Evolutionary conservation across 139 green algal species (phyloP).

Genomic region (Chlamydomonas applanata): DNA sequence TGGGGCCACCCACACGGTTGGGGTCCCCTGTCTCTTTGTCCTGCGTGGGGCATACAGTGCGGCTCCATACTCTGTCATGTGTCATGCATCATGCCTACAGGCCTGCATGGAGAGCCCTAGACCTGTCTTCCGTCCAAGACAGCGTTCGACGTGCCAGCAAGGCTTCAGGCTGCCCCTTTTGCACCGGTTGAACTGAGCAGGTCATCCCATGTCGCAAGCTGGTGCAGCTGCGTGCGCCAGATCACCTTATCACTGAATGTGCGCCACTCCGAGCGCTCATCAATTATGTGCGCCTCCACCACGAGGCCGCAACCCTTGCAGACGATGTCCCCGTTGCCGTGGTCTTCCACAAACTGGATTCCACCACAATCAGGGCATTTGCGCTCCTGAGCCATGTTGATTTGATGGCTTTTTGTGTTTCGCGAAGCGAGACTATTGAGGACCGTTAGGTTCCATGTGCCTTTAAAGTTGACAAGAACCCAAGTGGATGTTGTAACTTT

Average conservation of each 20-base stretch:
- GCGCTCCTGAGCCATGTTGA: too few species aligned
- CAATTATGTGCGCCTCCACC: conserved; percentile 84
- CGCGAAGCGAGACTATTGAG: too few species aligned
- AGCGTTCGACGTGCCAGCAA: too few species aligned
- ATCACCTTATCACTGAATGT: conserved; percentile 88
- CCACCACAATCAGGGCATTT: conserved; percentile 26
- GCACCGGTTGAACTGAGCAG: too few species aligned
- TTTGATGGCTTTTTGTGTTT: too few species aligned
- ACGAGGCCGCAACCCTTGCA: conserved; percentile 77
- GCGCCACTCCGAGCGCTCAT: conserved; percentile 94
- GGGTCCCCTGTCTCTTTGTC: conserved; percentile 76
- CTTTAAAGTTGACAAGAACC: too few species aligned
- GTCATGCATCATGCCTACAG: background rate
- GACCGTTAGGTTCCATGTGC: too few species aligned
- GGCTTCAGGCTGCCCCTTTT: too few species aligned
- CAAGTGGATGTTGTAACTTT: too few species aligned
- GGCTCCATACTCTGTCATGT: background rate
- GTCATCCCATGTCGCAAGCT: background rate
- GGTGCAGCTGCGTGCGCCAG: background rate
- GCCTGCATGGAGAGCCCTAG: too few species aligned
- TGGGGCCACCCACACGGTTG: conserved; percentile 81
- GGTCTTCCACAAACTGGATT: conserved; percentile 22
- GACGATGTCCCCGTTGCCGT: conserved; percentile 16
- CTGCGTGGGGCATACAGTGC: conserved; percentile 24
- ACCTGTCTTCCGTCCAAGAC: too few species aligned